Evolutionary conservation across 352 stramenopile species (phyloP).

Genomic region (Pythium aphanidermatum): DNA sequence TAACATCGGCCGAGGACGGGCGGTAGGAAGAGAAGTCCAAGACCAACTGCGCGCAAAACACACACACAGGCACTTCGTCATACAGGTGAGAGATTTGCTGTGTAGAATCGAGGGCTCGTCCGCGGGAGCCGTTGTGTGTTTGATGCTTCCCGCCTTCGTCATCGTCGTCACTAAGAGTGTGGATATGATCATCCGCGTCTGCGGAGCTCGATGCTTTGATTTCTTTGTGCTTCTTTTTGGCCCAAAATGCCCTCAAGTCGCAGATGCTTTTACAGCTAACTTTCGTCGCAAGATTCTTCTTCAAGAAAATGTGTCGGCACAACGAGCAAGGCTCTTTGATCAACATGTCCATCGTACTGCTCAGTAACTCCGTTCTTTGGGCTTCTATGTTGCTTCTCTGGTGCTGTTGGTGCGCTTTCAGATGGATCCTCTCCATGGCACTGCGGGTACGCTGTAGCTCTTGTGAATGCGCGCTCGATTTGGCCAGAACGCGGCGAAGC

Average conservation of each 20-base stretch:
- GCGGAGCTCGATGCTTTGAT: background rate
- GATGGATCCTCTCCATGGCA: slow-evolving; percentile 51
- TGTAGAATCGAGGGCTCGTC: slow-evolving; percentile 1
- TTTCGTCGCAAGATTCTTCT: slow-evolving; percentile 45
- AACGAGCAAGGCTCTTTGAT: slow-evolving; percentile 52
- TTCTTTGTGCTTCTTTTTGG: background rate
- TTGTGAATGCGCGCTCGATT: slow-evolving; percentile 49
- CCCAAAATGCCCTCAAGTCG: slow-evolving; percentile 43
- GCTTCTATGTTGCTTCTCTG: slow-evolving; percentile 25
- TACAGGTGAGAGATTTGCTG: slow-evolving; percentile 45
- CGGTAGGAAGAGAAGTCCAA: slow-evolving; percentile 43
- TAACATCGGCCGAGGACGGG: slow-evolving; percentile 7
- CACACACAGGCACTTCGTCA: slow-evolving; percentile 49
- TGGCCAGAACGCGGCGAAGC: slow-evolving; percentile 46
- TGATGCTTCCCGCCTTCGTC: background rate
- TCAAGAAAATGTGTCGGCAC: slow-evolving; percentile 48
- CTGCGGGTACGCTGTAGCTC: slow-evolving; percentile 46
- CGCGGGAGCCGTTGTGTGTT: too few species aligned
- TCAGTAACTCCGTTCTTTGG: slow-evolving; percentile 42
- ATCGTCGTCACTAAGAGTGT: background rate
- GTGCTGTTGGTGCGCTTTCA: slow-evolving; percentile 30
- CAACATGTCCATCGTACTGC: slow-evolving; percentile 39
- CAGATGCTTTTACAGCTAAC: slow-evolving; percentile 66
- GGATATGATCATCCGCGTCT: background rate
- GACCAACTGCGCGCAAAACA: slow-evolving; percentile 51